Percentiles rank a stretch among this genome's conserved stretches.
Evolutionary conservation across 176 grass and related monocot genomes (phyloP).

Genomic region (Metroxylon sagu): DNA sequence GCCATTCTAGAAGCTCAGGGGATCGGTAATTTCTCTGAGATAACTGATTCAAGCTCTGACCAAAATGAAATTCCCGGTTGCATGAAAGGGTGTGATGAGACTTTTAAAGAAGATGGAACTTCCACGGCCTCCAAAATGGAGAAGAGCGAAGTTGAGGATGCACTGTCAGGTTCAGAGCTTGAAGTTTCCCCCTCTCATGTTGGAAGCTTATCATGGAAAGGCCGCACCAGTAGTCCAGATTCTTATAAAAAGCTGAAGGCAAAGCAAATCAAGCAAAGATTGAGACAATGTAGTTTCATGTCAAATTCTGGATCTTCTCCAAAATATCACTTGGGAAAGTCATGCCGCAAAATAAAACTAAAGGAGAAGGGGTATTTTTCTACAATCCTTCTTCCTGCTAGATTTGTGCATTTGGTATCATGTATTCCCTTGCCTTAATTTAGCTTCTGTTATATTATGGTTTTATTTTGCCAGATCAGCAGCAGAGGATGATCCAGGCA

Average conservation of each 20-base stretch:
- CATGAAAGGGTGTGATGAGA: slow-evolving; percentile 13
- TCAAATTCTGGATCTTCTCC: slow-evolving; percentile 48
- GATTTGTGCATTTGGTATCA: neutral
- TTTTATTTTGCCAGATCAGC: slow-evolving; percentile 24
- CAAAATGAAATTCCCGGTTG: slow-evolving; percentile 15
- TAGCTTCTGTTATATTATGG: neutral
- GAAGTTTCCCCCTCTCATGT: slow-evolving; percentile 21
- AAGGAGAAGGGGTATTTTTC: slow-evolving; percentile 35
- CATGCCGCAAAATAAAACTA: slow-evolving; percentile 79
- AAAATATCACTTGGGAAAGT: slow-evolving; percentile 78
- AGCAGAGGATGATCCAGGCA: slow-evolving; percentile 17
- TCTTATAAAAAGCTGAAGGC: slow-evolving; percentile 39
- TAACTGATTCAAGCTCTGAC: slow-evolving; percentile 42
- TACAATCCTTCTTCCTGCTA: slow-evolving; percentile 1
- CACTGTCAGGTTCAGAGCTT: slow-evolving; percentile 36
- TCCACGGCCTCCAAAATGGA: neutral
- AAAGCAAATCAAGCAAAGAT: slow-evolving; percentile 51
- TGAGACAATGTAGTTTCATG: slow-evolving; percentile 32
- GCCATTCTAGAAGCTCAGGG: slow-evolving; percentile 54
- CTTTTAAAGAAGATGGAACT: slow-evolving; percentile 3
- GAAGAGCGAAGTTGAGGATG: slow-evolving; percentile 29
- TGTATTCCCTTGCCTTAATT: neutral
- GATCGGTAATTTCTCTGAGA: slow-evolving; percentile 48
- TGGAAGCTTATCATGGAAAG: slow-evolving; percentile 80
- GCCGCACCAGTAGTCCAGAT: slow-evolving; percentile 58